These are phyloP conservation scores for Gaertneriomyces sp. DNA, from an alignment of 192 early-diverging fungal genomes.

Conservation along the genomic window DNA sequence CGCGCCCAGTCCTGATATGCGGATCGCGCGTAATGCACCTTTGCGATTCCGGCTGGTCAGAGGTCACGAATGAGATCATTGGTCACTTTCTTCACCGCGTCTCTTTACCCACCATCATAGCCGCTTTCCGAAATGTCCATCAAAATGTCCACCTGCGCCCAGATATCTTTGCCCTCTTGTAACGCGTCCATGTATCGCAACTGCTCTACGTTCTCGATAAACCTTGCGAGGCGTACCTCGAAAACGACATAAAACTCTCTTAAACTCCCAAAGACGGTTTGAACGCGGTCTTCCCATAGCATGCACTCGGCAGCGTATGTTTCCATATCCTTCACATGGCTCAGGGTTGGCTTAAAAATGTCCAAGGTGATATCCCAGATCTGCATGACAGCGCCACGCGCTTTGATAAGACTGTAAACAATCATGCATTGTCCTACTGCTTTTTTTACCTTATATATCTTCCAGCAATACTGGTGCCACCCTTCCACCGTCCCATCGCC, in stretches of 20 bases:
- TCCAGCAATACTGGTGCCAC: constrained; percentile 11
- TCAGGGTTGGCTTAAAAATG: background rate
- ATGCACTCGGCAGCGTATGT: constrained; percentile 4
- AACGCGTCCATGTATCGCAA: background rate
- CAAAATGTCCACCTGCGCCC: constrained; percentile 4
- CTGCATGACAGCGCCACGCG: background rate
- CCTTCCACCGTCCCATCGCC: constrained; percentile 2
- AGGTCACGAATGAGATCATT: background rate
- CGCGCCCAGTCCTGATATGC: background rate
- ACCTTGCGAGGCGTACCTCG: background rate
- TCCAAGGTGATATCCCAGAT: constrained; percentile 6
- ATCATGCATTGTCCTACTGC: too few species aligned
- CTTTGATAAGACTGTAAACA: too few species aligned
- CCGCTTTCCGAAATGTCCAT: background rate
- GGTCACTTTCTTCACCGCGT: background rate
- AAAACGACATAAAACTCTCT: background rate
- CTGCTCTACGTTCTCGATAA: background rate
- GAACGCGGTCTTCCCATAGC: constrained; percentile 10
- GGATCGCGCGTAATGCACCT: background rate
- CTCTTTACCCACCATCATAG: background rate
- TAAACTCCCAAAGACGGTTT: constrained; percentile 7
- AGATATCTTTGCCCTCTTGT: background rate
- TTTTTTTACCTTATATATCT: background rate
- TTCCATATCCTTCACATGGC: background rate
- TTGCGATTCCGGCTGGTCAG: background rate